A percentile compares a stretch with the other conserved stretches of the same genome.
Conservation (phyloP, 345 rosid genomes). For the Brassica rapa region DNA sequence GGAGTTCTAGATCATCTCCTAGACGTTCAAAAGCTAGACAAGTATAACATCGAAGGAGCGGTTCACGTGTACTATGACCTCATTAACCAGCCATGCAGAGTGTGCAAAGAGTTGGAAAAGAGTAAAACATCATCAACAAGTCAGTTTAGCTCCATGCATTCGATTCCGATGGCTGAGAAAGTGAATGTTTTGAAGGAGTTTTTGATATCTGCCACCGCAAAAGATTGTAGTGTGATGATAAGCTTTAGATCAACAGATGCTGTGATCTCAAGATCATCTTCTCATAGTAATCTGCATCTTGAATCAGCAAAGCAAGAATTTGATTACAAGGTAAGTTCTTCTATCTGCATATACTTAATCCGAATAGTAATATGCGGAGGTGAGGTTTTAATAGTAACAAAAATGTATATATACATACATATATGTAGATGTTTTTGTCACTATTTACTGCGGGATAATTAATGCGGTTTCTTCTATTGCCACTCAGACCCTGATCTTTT, state of each 20-base stretch:
- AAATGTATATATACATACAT: too few relatives aligned
- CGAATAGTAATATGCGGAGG: too few relatives aligned
- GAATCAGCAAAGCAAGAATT: constrained; percentile 72
- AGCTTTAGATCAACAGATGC: constrained; percentile 62
- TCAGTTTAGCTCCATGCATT: constrained; percentile 56
- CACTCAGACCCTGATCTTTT: not conserved
- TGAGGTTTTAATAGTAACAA: too few relatives aligned
- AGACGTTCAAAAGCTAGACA: constrained; percentile 75
- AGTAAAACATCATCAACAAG: constrained; percentile 3
- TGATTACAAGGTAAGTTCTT: constrained; percentile 63
- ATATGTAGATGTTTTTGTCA: not conserved
- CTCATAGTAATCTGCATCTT: constrained; percentile 46
- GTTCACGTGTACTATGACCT: constrained; percentile 84
- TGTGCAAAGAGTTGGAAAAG: constrained; percentile 52
- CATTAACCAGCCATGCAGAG: constrained; percentile 61
- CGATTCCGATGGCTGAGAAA: constrained; percentile 60
- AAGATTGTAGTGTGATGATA: constrained; percentile 86
- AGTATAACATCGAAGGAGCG: constrained; percentile 76
- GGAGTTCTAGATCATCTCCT: constrained; percentile 72
- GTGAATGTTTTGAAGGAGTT: constrained; percentile 72
- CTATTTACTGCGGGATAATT: not conserved
- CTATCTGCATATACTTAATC: not conserved
- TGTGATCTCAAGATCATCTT: constrained; percentile 47
- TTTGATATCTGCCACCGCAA: constrained; percentile 79
- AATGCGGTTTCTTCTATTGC: not conserved